These are phyloP conservation scores for Hygrophorus russula DNA, from an alignment of 768 basidiomycete species.

Conservation along the genomic window DNA sequence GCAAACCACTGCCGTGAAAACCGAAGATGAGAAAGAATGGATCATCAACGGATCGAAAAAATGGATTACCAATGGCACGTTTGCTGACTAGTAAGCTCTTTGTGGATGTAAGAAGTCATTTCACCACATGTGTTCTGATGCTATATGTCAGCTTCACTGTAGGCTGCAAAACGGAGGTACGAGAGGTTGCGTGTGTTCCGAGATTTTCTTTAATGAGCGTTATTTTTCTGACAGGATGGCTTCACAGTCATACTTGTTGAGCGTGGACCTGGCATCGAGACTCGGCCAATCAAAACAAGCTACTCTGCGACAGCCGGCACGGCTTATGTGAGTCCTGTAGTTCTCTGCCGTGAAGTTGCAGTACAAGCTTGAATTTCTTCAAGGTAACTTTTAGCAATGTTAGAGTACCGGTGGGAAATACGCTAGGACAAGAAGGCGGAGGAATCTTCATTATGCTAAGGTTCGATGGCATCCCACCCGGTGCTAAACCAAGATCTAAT, in stretches of 20 bases:
- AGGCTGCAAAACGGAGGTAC: conserved; percentile 14
- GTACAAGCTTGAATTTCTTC: no score
- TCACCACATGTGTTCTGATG: neutral
- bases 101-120: neutral
- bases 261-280: conserved; percentile 47
- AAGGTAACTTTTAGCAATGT: conserved; percentile 71
- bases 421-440: conserved; percentile 41
- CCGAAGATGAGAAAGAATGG: conserved; percentile 70
- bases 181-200: neutral
- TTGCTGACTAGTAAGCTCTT: conserved; percentile 5
- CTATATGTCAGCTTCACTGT: conserved; percentile 36
- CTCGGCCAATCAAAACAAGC: conserved; percentile 55
- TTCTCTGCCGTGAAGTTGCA: no score
- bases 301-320: conserved; percentile 87
- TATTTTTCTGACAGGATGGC: conserved; percentile 42
- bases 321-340: conserved; percentile 26
- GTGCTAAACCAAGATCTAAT: conserved; percentile 38
- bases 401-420: conserved; percentile 79
- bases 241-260: conserved; percentile 25
- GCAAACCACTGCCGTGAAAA: conserved; percentile 62
- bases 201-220: conserved; percentile 22
- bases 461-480: conserved; percentile 5
- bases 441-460: conserved; percentile 34
- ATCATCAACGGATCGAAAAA: conserved; percentile 56
- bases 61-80: conserved; percentile 73